These are phyloP conservation scores for Tardiomyces depauwii DNA, from an alignment of 1,139 yeast species.

Conservation along the genomic window DNA sequence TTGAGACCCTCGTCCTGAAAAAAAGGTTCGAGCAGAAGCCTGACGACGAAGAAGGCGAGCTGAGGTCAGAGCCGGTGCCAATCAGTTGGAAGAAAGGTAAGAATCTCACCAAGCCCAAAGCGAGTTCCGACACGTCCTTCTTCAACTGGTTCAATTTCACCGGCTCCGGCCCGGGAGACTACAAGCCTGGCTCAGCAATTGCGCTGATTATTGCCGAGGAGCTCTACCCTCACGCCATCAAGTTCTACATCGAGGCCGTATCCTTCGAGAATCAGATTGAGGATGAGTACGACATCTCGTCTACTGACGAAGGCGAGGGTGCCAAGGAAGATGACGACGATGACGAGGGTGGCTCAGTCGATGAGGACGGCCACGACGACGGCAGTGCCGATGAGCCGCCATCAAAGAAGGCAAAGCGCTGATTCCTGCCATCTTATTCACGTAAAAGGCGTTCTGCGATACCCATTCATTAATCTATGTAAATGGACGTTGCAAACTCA, in stretches of 20 bases:
- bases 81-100: slow-evolving; percentile 28
- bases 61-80: slow-evolving; percentile 19
- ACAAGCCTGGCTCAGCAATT: slow-evolving; percentile 23
- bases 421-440: no score
- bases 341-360: no score
- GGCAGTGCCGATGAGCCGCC: background rate
- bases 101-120: slow-evolving; percentile 19
- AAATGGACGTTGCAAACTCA: no score
- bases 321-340: slow-evolving; percentile 23
- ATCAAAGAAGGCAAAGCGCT: background rate
- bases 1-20: slow-evolving; percentile 17
- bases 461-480: no score
- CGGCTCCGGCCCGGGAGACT: slow-evolving; percentile 26
- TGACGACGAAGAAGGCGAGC: slow-evolving; percentile 10
- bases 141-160: slow-evolving; percentile 27
- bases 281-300: slow-evolving; percentile 11
- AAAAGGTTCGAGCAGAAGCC: slow-evolving; percentile 18
- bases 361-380: slow-evolving; percentile 9
- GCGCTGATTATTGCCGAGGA: slow-evolving; percentile 28
- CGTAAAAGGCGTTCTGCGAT: no score
- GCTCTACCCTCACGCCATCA: slow-evolving; percentile 30
- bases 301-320: slow-evolving; percentile 9
- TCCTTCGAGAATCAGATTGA: slow-evolving; percentile 11
- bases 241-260: slow-evolving; percentile 17
- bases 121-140: slow-evolving; percentile 24